These are phyloP conservation scores for Lentinula lateritia DNA, from an alignment of 768 basidiomycete species.

Conservation along the genomic window DNA sequence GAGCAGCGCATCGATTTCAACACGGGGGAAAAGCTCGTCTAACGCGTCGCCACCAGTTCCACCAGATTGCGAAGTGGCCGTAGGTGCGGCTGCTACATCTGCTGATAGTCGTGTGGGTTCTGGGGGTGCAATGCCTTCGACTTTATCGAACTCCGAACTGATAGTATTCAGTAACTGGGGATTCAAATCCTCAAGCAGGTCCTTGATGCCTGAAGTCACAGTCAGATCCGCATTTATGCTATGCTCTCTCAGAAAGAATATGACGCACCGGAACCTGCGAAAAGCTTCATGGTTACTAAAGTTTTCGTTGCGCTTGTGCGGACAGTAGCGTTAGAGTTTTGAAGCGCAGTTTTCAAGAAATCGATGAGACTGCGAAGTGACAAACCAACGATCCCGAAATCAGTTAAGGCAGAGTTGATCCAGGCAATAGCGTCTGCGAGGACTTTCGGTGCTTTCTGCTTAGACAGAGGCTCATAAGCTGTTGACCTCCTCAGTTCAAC, in stretches of 20 bases:
- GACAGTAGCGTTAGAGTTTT: constrained; percentile 92
- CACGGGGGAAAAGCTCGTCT: constrained; percentile 92
- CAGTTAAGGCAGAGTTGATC: constrained; percentile 79
- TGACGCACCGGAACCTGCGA: constrained; percentile 76
- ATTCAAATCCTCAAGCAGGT: constrained; percentile 91
- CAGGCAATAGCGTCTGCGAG: constrained; percentile 86
- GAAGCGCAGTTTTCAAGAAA: constrained; percentile 79
- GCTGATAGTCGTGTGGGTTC: constrained; percentile 72
- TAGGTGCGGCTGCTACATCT: constrained; percentile 57
- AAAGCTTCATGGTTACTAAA: constrained; percentile 85
- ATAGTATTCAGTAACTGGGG: constrained; percentile 91
- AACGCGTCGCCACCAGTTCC: constrained; percentile 59
- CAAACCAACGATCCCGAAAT: constrained; percentile 89
- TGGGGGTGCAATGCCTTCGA: constrained; percentile 70
- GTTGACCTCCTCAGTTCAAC: constrained; percentile 6
- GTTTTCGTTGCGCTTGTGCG: constrained; percentile 91
- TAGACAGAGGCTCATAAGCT: constrained; percentile 92
- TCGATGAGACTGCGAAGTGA: constrained; percentile 83
- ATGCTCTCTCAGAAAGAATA: not conserved
- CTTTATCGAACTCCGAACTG: constrained; percentile 87
- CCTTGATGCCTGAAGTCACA: constrained; percentile 66
- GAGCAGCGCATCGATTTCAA: constrained; percentile 84
- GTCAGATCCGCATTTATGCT: constrained; percentile 2
- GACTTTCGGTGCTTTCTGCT: constrained; percentile 97
- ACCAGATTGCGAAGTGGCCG: constrained; percentile 35